Base-by-base conservation (phyloP, 2,329 filamentous ascomycete genomes). In the Diaporthe humulicola region DNA sequence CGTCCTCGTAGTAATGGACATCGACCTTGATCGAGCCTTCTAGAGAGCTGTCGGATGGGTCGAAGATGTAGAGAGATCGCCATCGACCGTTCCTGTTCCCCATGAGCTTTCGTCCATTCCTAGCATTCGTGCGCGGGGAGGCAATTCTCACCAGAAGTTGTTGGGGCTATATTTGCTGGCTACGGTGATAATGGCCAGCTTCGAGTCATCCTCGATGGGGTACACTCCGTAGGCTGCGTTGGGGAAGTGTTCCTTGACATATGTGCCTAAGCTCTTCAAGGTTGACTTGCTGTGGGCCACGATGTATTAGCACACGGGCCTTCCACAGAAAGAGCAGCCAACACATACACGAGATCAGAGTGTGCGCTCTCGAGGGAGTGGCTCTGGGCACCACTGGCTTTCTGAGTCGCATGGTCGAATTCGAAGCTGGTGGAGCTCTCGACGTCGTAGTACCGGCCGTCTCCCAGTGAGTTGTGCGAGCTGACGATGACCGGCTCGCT, bases 1-100 rank as follows among this genome's bases (percentile, higher is more conserved):
- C 97, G 82, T 99, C 97, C 86, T 99, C 97, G 87, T 99, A 99
- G 89, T 99, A 99, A 88, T 99, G 97, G 70, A 99, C 96, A 79
- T 98, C 96, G 71, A 98, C 94, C 84, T 96, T 95, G 84, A 98
- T 92, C 75, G 89, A 92, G 79, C 97, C 97, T 50, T 92, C 91
- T 57, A 98, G 87, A 64, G 88, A 88, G 77, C 88, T 88, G 2
- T 90, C 90, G n/a, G 91, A 87, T 6, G 95, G 92, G 77, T 93
- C 89, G 84, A 94, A 93, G 80, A 93, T 90, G 87, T 98, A 98
- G 71, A 93, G 89, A 64, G 95, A 96, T 81, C 97, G 94, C 95
- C 97, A 99, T 77, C 97, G 95, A 77, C 97, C 97, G 86, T 98
- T 98, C 95, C 94, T 95, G 77, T 28, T 42, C 42, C 45, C 58